Evolutionary conservation across 345 rosid genomes (phyloP).

Genomic region (Acer negundo): DNA sequence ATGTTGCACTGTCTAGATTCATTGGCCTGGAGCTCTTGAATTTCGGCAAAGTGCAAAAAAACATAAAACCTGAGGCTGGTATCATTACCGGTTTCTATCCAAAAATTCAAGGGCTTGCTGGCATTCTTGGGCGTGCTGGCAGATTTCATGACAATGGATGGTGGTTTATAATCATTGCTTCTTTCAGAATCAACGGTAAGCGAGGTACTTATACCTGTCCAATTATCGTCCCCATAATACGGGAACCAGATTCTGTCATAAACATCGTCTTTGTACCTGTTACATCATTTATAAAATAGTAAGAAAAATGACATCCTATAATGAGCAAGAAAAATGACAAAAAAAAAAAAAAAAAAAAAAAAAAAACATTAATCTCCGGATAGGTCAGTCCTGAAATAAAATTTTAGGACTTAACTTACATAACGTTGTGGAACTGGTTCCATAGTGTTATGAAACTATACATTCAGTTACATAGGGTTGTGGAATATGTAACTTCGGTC

Average conservation of each 20-base stretch:
- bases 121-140: constrained; percentile 19
- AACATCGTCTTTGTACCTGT: constrained; percentile 17
- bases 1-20: constrained; percentile 23
- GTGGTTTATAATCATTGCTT: constrained; percentile 23
- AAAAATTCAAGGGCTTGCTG: constrained; percentile 13
- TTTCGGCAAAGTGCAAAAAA: constrained; percentile 33
- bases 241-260: constrained; percentile 23
- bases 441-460: too few relatives aligned
- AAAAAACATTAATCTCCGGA: too few relatives aligned
- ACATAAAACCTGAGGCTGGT: constrained; percentile 12
- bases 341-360: too few relatives aligned
- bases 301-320: too few relatives aligned
- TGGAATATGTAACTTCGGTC: too few relatives aligned
- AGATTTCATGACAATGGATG: constrained; percentile 29
- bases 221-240: constrained; percentile 1
- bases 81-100: not conserved
- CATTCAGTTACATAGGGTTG: too few relatives aligned
- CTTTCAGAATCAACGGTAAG: not conserved
- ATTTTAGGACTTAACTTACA: too few relatives aligned
- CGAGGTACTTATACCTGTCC: constrained; percentile 11
- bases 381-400: too few relatives aligned
- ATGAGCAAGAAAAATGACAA: too few relatives aligned
- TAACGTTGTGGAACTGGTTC: too few relatives aligned
- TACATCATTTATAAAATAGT: not conserved
- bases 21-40: constrained; percentile 27